Base-by-base conservation (phyloP, 164 flowering plant species). In the Sedum album region DNA sequence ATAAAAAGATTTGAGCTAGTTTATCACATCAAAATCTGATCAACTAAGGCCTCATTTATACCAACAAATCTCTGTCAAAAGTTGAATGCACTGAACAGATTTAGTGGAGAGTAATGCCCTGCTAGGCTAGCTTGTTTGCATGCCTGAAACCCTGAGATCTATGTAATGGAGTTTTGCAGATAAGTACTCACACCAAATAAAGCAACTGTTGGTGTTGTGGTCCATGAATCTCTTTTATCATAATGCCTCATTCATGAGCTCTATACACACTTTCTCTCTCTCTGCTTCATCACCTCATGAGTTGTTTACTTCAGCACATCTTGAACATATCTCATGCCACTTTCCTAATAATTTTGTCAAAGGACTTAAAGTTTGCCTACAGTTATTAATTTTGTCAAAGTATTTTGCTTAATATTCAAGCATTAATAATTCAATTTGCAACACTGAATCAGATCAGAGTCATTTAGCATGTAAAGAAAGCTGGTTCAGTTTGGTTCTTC, bases 161-260 rank as follows among this genome's bases (percentile, higher is more conserved):
- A 26, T 41, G 46, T 41, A 41, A 41, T 55, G 31, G 61, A 55
- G 31, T 26, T 55, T 26, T 55, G 31, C 31, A 55, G 61, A 31
- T 55, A 25, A 15, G 10, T 14, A 55, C 18, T 25, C 31, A 55
- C n/a, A 26, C 61, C 18, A 25, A 28, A 25, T 55, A 55, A 55
- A 55, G 61, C 26, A 25, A 55, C 61, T 55, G 31, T 55, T 55
- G 61, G 31, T 55, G 18, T 55, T 55, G 61, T 55, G 61, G 61
- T 55, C 61, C 61, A 55, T 55, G 61, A 55, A 25, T 26, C 33
- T 57, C 62, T 57, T 25, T 57, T 57, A 57, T 57, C 33, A 57
- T 57, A 30, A 57, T 57, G 62, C 33, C 62, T 57, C 17, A 57
- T 57, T 57, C 62, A 57, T 57, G 33, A 57, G 5, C 28, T 28